Evolutionary conservation across 176 grass and related monocot genomes (phyloP), one percentile per base, ranked within the genome.

Genomic region (Pharus latifolius): DNA sequence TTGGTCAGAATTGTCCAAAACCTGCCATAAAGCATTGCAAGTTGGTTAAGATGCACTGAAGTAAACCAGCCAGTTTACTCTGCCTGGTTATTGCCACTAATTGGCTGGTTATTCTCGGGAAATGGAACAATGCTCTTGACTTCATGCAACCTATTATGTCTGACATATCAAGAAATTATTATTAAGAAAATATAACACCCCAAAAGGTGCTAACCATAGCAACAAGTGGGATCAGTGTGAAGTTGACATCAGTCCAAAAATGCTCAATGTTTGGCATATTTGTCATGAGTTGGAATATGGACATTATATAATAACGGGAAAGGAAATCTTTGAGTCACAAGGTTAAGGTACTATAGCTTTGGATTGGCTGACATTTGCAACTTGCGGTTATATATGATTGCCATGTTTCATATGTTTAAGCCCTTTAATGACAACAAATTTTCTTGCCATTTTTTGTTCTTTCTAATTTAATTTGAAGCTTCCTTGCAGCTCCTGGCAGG

Each of bases 401-500:
- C n/a, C 2, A 9, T 82, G 41, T 74, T 69, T 54, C 20, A 29
- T 30, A 35, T 27, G 15, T 68, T 15, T 51, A 34, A 11, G 8
- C 3, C 10, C 31, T 28, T 46, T 80, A 62, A 34, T 63, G 20
- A 15, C 35, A 46, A 23, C 1, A 0, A 8, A 3, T 35, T 6
- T 48, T 77, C 64, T 60, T 6, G 0, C 3, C 17, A 42, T 20
- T 50, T 62, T 35, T 0, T 37, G 0, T 14, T 1, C 4, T 41
- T 30, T 41, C 33, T 65, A n/a, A n/a, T 77, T 29, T 63, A 29
- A 69, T 20, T 34, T 56, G 47, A 75, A 17, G 45, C 67, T 24
- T 28, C 46, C 19, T 69, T 67, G 71, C 70, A 80, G 83, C 54
- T 62, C 32, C 46, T 69, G 69, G 37, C 51, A 47, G 69, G 54